phyloP scores from a whole-genome alignment of 495 filamentous ascomycete genomes.

The Staphylotrichum tortipilum region DNA sequence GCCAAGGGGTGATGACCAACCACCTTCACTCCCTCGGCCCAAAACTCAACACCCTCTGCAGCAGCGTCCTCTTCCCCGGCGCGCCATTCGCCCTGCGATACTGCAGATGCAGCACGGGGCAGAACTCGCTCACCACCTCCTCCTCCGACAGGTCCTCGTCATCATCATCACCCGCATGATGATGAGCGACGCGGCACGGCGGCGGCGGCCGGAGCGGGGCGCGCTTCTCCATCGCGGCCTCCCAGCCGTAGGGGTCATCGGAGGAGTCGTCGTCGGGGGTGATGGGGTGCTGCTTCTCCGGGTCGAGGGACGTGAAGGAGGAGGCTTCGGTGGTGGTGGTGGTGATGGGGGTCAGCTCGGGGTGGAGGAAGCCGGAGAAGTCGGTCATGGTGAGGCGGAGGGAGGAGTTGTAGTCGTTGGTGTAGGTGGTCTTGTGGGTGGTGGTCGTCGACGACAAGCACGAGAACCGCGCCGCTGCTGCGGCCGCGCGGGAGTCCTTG shows the following conservation, averaged over 20 bases:
- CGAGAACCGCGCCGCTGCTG: too few relatives aligned
- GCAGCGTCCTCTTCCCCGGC: conserved; percentile 31
- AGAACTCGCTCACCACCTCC: background rate
- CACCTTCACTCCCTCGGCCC: background rate
- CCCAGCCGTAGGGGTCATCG: conserved; percentile 45
- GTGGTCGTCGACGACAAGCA: too few relatives aligned
- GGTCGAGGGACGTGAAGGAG: conserved; percentile 19
- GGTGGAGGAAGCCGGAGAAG: conserved; percentile 7
- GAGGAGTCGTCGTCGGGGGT: conserved; percentile 17
- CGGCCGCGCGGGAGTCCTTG: too few relatives aligned
- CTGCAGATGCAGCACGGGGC: conserved; percentile 11
- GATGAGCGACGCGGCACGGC: too few relatives aligned
- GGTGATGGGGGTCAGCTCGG: background rate
- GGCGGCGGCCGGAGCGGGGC: too few relatives aligned
- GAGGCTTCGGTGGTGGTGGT: background rate
- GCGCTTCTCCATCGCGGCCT: conserved; percentile 31
- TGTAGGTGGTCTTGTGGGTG: background rate
- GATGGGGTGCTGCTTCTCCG: background rate
- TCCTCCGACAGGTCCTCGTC: too few relatives aligned
- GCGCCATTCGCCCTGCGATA: conserved; percentile 25
- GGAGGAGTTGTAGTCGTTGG: background rate
- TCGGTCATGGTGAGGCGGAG: conserved; percentile 10
- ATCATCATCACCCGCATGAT: too few relatives aligned
- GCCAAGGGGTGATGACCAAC: background rate
- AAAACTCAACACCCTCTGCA: conserved; percentile 36